Base-by-base conservation (phyloP, 129 eudicot genomes). In the Saussurea involucrata region DNA sequence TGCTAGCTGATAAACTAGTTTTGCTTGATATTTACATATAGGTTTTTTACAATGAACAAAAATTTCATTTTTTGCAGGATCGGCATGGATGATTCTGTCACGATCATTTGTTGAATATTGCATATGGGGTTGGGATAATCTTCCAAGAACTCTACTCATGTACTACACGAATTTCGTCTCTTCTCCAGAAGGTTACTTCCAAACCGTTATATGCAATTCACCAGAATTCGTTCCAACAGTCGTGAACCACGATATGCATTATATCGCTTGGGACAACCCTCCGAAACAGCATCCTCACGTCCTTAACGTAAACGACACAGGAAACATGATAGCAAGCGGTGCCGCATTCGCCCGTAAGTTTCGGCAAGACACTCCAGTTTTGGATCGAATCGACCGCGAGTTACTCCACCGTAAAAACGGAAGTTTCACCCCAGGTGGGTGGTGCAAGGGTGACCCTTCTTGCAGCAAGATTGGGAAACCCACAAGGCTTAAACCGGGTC, bases 91-190 rank as follows among this genome's bases (percentile, higher is more conserved):
- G 97, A 79, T 88, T 18, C 83, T 93, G 10, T 88, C 98, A 3
- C 97, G 90, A 31, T 80, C 92, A 5, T 93, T 93, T 76, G 93
- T 91, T 17, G 97, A 93, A 63, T 90, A 93, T 78, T 73, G 83
- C 66, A 87, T 94, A 75, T 89, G 91, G 93, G 98, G 98, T 37
- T 94, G 97, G 97, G 98, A 93, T 40, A 93, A 93, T 84, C 97
- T 93, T 53, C 97, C 98, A 28, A 84, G 98, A 79, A 88, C 91
- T 42, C 78, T 90, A 10, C 91, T 93, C 32, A 90, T 93, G 98
- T 93, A 93, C 88, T 90, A 93, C 83, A 25, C 98, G 7, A 93
- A 93, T 42, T 93, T 93, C 40, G 83, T 90, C 33, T 93, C 98
- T 42, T 93, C 98, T 17, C 97, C 98, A 0, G 98, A 93, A 84